Conservation (phyloP, 2,329 filamentous ascomycete genomes). For the Phyllosticta ampelicida region DNA sequence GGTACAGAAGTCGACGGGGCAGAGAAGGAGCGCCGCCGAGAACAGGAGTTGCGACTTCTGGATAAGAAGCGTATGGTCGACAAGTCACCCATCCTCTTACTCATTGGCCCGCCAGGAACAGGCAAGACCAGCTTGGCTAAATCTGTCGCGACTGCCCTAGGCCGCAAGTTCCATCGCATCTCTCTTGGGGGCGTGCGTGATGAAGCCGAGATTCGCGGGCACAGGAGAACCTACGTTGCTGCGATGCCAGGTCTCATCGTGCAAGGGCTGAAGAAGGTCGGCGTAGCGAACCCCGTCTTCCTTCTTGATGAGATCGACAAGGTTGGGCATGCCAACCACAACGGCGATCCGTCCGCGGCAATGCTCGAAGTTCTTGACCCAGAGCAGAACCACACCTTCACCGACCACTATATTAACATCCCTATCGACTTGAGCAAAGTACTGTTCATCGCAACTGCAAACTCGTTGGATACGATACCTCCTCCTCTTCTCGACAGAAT, state of each 20-base stretch:
- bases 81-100: slow-evolving; percentile 88
- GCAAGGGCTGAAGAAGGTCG: slow-evolving; percentile 87
- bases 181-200: slow-evolving; percentile 92
- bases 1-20: slow-evolving; percentile 22
- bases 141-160: slow-evolving; percentile 82
- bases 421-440: slow-evolving; percentile 94
- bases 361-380: slow-evolving; percentile 98
- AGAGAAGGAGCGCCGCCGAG: slow-evolving; percentile 21
- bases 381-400: slow-evolving; percentile 91
- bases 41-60: slow-evolving; percentile 64
- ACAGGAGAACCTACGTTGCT: slow-evolving; percentile 90
- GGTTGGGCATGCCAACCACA: slow-evolving; percentile 78
- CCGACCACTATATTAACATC: slow-evolving; percentile 92
- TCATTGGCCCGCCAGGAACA: slow-evolving; percentile 86
- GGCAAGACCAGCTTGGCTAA: slow-evolving; percentile 94
- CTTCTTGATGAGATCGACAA: slow-evolving; percentile 98
- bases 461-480: slow-evolving; percentile 88
- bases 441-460: slow-evolving; percentile 94
- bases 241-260: slow-evolving; percentile 98
- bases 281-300: slow-evolving; percentile 90
- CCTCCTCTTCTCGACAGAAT: slow-evolving; percentile 90
- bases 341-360: slow-evolving; percentile 90
- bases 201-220: slow-evolving; percentile 92
- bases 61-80: slow-evolving; percentile 79
- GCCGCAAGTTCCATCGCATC: slow-evolving; percentile 92